These are phyloP conservation scores for Diaporthe citri DNA, from an alignment of 2,329 filamentous ascomycete species.

Conservation along the genomic window DNA sequence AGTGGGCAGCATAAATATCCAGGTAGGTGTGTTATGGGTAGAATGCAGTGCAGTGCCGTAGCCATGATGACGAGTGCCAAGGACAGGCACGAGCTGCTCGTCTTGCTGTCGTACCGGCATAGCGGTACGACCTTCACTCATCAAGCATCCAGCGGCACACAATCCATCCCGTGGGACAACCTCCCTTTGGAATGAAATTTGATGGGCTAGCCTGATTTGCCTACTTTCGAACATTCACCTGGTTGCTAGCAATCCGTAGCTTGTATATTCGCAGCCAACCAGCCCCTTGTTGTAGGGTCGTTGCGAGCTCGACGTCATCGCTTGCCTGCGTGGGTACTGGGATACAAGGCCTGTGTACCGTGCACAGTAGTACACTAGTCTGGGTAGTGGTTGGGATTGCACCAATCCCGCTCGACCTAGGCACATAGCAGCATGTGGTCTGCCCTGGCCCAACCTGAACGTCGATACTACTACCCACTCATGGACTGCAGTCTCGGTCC, in stretches of 20 bases:
- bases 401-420: background rate
- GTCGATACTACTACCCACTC: background rate
- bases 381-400: background rate
- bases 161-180: background rate
- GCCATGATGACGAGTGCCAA: slow-evolving; percentile 23
- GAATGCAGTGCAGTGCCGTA: background rate
- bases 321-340: background rate
- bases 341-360: background rate
- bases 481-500: background rate
- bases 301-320: slow-evolving; percentile 23
- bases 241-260: background rate
- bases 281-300: background rate
- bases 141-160: background rate
- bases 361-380: background rate
- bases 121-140: background rate
- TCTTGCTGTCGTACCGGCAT: background rate
- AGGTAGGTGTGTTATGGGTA: background rate
- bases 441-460: background rate
- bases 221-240: background rate
- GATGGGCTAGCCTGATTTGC: background rate
- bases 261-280: background rate
- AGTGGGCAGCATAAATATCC: background rate
- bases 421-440: no score
- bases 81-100: slow-evolving; percentile 6
- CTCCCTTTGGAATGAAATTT: background rate